Evolutionary conservation across 2,329 filamentous ascomycete genomes (phyloP), one percentile per base, ranked within the genome.

Genomic region (Trichoderma semiorbis): DNA sequence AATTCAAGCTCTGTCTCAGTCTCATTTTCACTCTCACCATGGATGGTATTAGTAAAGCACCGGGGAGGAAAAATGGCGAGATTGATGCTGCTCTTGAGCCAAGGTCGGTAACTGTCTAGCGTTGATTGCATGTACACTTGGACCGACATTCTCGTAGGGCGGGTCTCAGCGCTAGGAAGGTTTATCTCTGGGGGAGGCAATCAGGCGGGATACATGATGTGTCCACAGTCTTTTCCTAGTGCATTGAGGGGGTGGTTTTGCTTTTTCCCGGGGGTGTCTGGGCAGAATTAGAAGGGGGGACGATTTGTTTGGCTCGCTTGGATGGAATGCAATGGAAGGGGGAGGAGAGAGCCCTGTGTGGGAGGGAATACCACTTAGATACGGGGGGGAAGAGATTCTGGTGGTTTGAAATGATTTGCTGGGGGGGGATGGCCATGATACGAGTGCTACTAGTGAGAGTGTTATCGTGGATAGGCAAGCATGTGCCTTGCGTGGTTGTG

Each of bases 1-100:
- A 77, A 76, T 78, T 53, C 47, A 14, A 57, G 74, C 50, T 75
- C 61, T 76, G 21, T 28, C 14, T 43, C 12, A 10, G 16, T 43
- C 39, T 43, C 39, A 43, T 43, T n/a, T 43, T 43, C 16, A 3
- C 30, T 39, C 21, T 10, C 21, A 32, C 30, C n/a, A n/a, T 32
- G 16, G n/a, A 50, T 50, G 43, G 3, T 50, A 8, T 47, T 21
- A 24, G 43, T 11, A 47, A 21, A 47, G 43, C 43, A 47, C 47
- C 11, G 47, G 47, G 21, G 47, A 53, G 47, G n/a, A 47, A 47
- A n/a, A 53, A 53, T 53, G 47, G 47, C n/a, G n/a, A 53, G 47
- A 53, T 53, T 24, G 47, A 53, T 24, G 47, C 21, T 53, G 47
- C 47, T 53, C 47, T 24, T 21, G n/a, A 53, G 21, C 47, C 47